Evolutionary conservation across 352 stramenopile species (phyloP).

Genomic region (Phytophthora cactorum): DNA sequence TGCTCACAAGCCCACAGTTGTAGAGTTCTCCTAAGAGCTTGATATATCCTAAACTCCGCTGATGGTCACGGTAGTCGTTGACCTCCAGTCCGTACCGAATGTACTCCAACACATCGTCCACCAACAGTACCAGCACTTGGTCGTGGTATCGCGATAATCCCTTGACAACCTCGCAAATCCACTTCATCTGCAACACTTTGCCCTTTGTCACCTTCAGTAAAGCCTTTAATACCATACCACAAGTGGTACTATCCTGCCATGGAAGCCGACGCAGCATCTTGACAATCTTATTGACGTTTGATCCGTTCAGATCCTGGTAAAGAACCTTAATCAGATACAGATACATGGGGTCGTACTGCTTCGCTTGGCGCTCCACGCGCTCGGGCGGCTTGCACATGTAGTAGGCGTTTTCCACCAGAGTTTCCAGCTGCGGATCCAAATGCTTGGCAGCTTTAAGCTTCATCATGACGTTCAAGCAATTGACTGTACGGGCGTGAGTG

Average conservation of each 20-base stretch:
- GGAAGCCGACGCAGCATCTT: conserved; percentile 95
- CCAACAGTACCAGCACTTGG: conserved; percentile 88
- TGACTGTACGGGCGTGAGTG: conserved; percentile 90
- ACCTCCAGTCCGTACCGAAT: conserved; percentile 91
- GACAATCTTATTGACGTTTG: conserved; percentile 91
- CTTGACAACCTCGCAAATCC: conserved; percentile 90
- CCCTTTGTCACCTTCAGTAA: conserved; percentile 94
- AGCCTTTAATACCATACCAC: conserved; percentile 87
- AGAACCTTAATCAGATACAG: conserved; percentile 91
- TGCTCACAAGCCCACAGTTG: conserved; percentile 90
- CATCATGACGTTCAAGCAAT: conserved; percentile 96
- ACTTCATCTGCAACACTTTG: conserved; percentile 89
- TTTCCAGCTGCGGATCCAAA: conserved; percentile 87
- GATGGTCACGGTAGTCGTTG: conserved; percentile 92
- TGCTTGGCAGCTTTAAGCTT: conserved; percentile 95
- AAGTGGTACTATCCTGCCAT: conserved; percentile 80
- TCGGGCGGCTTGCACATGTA: conserved; percentile 93
- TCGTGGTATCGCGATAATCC: conserved; percentile 88
- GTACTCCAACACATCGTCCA: conserved; percentile 94
- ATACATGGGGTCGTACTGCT: conserved; percentile 92
- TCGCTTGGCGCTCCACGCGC: conserved; percentile 74
- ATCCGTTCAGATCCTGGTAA: conserved; percentile 80
- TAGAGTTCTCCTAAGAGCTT: conserved; percentile 96
- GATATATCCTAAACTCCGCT: conserved; percentile 93
- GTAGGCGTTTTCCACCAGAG: conserved; percentile 92